These are phyloP conservation scores for Monsonia emarginata DNA, from an alignment of 441 rosid genomes.

Conservation along the genomic window DNA sequence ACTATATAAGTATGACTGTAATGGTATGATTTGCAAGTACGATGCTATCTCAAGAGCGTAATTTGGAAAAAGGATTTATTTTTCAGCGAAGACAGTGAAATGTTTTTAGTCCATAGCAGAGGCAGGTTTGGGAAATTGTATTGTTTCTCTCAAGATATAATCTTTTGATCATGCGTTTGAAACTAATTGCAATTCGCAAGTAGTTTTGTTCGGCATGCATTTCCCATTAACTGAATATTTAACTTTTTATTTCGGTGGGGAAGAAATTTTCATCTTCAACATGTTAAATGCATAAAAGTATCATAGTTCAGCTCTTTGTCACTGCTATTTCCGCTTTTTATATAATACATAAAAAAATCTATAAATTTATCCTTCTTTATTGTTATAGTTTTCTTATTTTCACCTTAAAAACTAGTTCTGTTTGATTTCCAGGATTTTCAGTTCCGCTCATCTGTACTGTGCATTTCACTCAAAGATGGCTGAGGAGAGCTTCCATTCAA, in stretches of 20 bases:
- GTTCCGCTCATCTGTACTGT: slow-evolving; percentile 11
- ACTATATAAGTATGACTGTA: not conserved
- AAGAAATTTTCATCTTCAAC: not conserved
- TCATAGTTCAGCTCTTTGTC: not conserved
- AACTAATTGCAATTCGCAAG: not conserved
- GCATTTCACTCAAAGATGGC: slow-evolving; percentile 33
- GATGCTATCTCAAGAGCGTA: not conserved
- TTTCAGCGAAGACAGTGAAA: not conserved
- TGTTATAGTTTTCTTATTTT: not conserved
- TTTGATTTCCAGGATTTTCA: slow-evolving; percentile 12
- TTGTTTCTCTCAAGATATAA: not conserved
- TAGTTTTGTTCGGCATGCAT: not conserved
- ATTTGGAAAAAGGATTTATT: not conserved
- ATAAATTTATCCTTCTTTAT: not conserved
- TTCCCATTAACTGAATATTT: not conserved
- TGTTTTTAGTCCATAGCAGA: not conserved
- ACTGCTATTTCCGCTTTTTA: no score
- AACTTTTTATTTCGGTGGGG: not conserved
- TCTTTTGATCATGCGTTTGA: not conserved
- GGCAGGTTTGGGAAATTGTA: not conserved
- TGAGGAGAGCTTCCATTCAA: slow-evolving; percentile 27
- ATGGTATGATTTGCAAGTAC: not conserved
- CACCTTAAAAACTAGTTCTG: not conserved
- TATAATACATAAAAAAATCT: no score
- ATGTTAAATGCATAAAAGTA: not conserved